phyloP scores from a whole-genome alignment of 2,329 filamentous ascomycete genomes.

The Blastomyces parvus region DNA sequence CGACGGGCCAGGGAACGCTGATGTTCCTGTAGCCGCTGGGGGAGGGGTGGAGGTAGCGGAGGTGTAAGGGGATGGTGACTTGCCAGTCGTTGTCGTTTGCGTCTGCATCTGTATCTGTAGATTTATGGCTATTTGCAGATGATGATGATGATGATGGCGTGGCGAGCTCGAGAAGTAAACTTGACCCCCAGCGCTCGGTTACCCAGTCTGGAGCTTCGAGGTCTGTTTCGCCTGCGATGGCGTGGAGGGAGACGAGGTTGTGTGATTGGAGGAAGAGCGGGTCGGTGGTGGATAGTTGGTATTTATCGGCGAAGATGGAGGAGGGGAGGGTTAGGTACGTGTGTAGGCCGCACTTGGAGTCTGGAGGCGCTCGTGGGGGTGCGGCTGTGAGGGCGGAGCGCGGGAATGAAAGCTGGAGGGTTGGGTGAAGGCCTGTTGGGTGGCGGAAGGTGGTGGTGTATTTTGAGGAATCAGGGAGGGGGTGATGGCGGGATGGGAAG shows the following conservation, averaged over 20 bases:
- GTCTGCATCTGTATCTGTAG: neutral
- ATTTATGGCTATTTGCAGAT: conserved; percentile 2
- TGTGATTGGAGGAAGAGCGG: conserved; percentile 70
- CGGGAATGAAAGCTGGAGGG: conserved; percentile 58
- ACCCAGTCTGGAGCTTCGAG: conserved; percentile 85
- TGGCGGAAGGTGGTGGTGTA: conserved; percentile 57
- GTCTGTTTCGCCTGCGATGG: conserved; percentile 68
- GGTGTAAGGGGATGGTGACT: conserved; percentile 62
- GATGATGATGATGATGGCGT: conserved; percentile 40
- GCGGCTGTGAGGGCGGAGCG: conserved; percentile 41
- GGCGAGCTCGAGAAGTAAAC: conserved; percentile 63
- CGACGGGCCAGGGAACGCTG: conserved; percentile 65
- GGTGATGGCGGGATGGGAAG: conserved; percentile 70
- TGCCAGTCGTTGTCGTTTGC: conserved; percentile 20
- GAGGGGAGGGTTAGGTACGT: conserved; percentile 76
- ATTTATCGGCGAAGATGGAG: conserved; percentile 73
- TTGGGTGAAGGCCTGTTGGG: conserved; percentile 77
- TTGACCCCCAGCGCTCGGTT: conserved; percentile 66
- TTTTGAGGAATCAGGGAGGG: conserved; percentile 39
- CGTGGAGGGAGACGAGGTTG: conserved; percentile 59
- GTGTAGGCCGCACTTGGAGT: conserved; percentile 60
- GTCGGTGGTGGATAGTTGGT: conserved; percentile 55
- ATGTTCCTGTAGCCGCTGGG: conserved; percentile 45
- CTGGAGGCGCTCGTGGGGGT: conserved; percentile 30
- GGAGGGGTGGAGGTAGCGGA: conserved; percentile 66